These are phyloP conservation scores for Arabidopsis suecica DNA, from an alignment of 345 rosid genomes.

Conservation along the genomic window DNA sequence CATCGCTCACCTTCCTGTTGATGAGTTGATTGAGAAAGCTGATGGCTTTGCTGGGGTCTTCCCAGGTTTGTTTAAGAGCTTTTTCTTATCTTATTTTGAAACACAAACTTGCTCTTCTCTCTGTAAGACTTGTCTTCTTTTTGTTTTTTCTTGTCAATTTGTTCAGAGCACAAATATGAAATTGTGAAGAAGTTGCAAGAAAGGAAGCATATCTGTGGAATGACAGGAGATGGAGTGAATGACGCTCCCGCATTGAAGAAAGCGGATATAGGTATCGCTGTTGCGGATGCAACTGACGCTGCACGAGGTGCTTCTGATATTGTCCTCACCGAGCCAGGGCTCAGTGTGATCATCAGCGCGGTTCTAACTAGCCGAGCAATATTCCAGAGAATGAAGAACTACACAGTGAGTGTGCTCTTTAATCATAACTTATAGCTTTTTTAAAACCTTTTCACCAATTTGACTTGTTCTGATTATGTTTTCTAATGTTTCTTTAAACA, in stretches of 20 bases:
- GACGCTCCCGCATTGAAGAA: slow-evolving; percentile 96
- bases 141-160: not conserved
- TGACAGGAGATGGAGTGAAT: slow-evolving; percentile 98
- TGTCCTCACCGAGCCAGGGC: slow-evolving; percentile 72
- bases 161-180: slow-evolving; percentile 89
- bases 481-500: slow-evolving; percentile 29
- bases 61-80: slow-evolving; percentile 61
- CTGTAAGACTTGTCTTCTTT: not conserved
- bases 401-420: slow-evolving; percentile 57
- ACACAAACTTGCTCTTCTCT: not conserved
- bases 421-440: not conserved
- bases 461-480: not conserved
- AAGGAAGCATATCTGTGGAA: slow-evolving; percentile 82
- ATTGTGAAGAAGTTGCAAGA: slow-evolving; percentile 94
- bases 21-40: slow-evolving; percentile 87
- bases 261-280: slow-evolving; percentile 96
- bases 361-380: slow-evolving; percentile 88
- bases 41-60: slow-evolving; percentile 97
- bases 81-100: not conserved
- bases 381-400: slow-evolving; percentile 97
- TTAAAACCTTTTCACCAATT: not conserved
- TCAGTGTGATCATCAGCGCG: slow-evolving; percentile 92
- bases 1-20: slow-evolving; percentile 75
- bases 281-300: slow-evolving; percentile 93
- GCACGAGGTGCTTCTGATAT: slow-evolving; percentile 72